Evolutionary conservation across 805 yeast species (phyloP).

Genomic region (Saccharomycopsis amapae): DNA sequence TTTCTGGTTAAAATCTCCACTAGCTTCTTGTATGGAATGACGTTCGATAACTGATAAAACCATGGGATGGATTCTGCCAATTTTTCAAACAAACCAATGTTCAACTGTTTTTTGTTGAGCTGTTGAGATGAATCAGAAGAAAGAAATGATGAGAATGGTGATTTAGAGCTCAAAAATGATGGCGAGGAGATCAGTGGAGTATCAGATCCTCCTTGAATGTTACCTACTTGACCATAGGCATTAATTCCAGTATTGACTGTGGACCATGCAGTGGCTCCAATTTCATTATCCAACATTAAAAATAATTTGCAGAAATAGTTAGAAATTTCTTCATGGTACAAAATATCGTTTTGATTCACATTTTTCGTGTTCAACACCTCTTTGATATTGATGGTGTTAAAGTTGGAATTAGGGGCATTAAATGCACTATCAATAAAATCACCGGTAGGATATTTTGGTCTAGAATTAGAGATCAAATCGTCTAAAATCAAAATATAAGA

Average conservation of each 20-base stretch:
- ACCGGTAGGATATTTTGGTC: slow-evolving; percentile 71
- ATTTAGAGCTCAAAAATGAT: slow-evolving; percentile 9
- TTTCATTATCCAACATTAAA: slow-evolving; percentile 50
- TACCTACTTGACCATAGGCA: not conserved
- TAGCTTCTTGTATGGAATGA: slow-evolving; percentile 50
- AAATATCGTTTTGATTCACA: slow-evolving; percentile 15
- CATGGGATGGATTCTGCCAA: slow-evolving; percentile 71
- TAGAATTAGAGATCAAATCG: slow-evolving; percentile 47
- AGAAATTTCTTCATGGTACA: slow-evolving; percentile 65
- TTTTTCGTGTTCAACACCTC: slow-evolving; percentile 14
- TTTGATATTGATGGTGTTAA: slow-evolving; percentile 15
- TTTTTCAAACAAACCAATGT: slow-evolving; percentile 58
- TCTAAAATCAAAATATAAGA: slow-evolving; percentile 66
- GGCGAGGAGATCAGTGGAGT: not conserved
- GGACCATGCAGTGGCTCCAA: slow-evolving; percentile 40
- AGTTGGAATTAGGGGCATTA: slow-evolving; percentile 5
- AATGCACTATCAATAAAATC: slow-evolving; percentile 29
- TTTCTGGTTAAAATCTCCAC: slow-evolving; percentile 76
- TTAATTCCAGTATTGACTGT: slow-evolving; percentile 3
- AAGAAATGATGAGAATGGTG: slow-evolving; percentile 20
- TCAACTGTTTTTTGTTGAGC: slow-evolving; percentile 29
- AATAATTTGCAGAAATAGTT: slow-evolving; percentile 47
- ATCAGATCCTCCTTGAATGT: not conserved
- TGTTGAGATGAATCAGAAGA: slow-evolving; percentile 15
- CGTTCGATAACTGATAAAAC: slow-evolving; percentile 41